phyloP scores from a whole-genome alignment of 495 filamentous ascomycete genomes.

The Trichocladium antarcticum region DNA sequence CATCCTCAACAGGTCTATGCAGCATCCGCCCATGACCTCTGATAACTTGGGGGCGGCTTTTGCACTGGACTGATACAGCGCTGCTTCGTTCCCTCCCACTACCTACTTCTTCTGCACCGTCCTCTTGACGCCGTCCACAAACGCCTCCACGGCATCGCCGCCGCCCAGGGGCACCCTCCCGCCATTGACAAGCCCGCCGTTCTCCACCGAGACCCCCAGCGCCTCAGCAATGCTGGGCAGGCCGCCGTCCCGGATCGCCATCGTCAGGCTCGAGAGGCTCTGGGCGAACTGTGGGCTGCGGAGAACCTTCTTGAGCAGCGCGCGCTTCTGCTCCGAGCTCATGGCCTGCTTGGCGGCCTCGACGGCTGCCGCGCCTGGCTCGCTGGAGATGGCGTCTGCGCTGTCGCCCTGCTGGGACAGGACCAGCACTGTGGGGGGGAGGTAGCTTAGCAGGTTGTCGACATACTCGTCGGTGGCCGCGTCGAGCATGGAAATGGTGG shows the following conservation, averaged over 20 bases:
- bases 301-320: constrained; percentile 70
- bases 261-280: constrained; percentile 69
- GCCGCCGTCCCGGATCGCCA: constrained; percentile 85
- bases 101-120: constrained; percentile 48
- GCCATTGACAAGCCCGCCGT: constrained; percentile 69
- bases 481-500: constrained; percentile 68
- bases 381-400: constrained; percentile 30
- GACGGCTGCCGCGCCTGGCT: constrained; percentile 54
- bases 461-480: constrained; percentile 50
- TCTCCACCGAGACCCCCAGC: constrained; percentile 62
- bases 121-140: constrained; percentile 76
- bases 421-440: constrained; percentile 59
- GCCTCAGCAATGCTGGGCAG: constrained; percentile 82
- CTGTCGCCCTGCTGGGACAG: constrained; percentile 55
- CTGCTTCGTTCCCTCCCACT: not conserved
- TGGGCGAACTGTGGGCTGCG: constrained; percentile 85
- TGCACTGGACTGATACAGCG: no score
- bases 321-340: constrained; percentile 64
- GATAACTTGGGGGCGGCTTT: no score
- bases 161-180: constrained; percentile 74
- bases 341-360: constrained; percentile 65
- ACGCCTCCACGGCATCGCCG: constrained; percentile 78
- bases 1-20: no score
- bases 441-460: constrained; percentile 60
- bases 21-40: no score